Conservation (phyloP, 2,329 filamentous ascomycete genomes). For the Alternaria consortialis region DNA sequence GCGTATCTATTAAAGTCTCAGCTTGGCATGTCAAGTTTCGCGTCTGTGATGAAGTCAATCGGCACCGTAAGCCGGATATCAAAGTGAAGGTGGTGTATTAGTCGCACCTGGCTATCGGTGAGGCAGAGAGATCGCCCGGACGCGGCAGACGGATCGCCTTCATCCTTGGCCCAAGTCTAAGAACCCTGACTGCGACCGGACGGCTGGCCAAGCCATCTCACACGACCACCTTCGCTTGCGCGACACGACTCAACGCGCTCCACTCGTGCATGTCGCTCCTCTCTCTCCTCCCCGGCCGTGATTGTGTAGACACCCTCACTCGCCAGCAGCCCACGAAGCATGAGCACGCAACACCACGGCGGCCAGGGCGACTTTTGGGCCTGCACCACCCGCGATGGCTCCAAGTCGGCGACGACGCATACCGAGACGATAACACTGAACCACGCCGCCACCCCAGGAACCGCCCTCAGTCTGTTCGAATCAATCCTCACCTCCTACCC, state of each 20-base stretch:
- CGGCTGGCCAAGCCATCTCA: constrained; percentile 25
- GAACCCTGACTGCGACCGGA: constrained; percentile 16
- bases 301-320: constrained; percentile 29
- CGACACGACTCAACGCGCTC: constrained; percentile 34
- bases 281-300: constrained; percentile 35
- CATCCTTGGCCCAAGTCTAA: constrained; percentile 14
- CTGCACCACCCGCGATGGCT: constrained; percentile 13
- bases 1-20: constrained; percentile 10
- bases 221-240: constrained; percentile 35
- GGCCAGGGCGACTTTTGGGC: constrained; percentile 31
- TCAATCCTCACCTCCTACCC: constrained; percentile 64
- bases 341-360: constrained; percentile 34
- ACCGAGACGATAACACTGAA: constrained; percentile 9
- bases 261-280: constrained; percentile 39
- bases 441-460: constrained; percentile 8
- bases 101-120: constrained; percentile 1
- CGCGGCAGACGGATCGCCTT: constrained; percentile 19
- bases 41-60: background rate
- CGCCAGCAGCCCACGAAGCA: constrained; percentile 34
- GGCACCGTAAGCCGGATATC: background rate
- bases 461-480: constrained; percentile 58
- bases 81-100: background rate
- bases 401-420: constrained; percentile 2
- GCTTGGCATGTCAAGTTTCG: constrained; percentile 13
- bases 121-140: constrained; percentile 14